phyloP scores from a whole-genome alignment of 1,284 basidiomycete genomes.

The Xanthoconium separans region DNA sequence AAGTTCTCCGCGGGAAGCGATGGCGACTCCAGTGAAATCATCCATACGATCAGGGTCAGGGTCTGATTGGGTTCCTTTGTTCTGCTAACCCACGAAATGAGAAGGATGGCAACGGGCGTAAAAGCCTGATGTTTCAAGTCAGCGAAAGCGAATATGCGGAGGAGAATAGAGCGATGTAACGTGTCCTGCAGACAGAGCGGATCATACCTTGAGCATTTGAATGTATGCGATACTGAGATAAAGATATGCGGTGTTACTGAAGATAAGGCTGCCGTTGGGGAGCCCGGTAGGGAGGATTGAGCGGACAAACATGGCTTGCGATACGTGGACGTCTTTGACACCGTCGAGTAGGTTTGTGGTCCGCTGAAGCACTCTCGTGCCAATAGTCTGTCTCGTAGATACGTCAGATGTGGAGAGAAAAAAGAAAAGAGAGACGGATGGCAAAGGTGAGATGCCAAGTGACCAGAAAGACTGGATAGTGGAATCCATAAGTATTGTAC shows the following conservation, averaged over 20 bases:
- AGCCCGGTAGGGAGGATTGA: slow-evolving; percentile 93
- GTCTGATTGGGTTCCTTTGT: slow-evolving; percentile 86
- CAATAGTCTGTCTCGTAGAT: slow-evolving; percentile 59
- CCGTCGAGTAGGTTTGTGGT: slow-evolving; percentile 91
- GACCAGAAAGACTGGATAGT: slow-evolving; percentile 85
- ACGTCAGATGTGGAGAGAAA: slow-evolving; percentile 1
- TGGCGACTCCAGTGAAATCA: slow-evolving; percentile 93
- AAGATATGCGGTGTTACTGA: slow-evolving; percentile 94
- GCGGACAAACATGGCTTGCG: slow-evolving; percentile 76
- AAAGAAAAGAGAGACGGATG: slow-evolving; percentile 43
- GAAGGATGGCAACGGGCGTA: slow-evolving; percentile 92
- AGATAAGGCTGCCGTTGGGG: slow-evolving; percentile 89
- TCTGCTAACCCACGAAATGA: slow-evolving; percentile 90
- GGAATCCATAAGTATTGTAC: slow-evolving; percentile 81
- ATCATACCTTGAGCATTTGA: slow-evolving; percentile 91
- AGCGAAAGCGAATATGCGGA: background rate
- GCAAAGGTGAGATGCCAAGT: slow-evolving; percentile 87
- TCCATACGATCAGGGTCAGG: slow-evolving; percentile 81
- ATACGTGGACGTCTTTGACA: slow-evolving; percentile 84
- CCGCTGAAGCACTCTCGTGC: slow-evolving; percentile 85
- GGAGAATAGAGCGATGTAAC: background rate
- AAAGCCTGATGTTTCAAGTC: slow-evolving; percentile 67
- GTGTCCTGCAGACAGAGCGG: too few relatives aligned
- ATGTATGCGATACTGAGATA: slow-evolving; percentile 92
- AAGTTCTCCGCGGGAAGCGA: slow-evolving; percentile 86